Evolutionary conservation across 352 stramenopile species (phyloP).

Genomic region (Pythium periplocum): DNA sequence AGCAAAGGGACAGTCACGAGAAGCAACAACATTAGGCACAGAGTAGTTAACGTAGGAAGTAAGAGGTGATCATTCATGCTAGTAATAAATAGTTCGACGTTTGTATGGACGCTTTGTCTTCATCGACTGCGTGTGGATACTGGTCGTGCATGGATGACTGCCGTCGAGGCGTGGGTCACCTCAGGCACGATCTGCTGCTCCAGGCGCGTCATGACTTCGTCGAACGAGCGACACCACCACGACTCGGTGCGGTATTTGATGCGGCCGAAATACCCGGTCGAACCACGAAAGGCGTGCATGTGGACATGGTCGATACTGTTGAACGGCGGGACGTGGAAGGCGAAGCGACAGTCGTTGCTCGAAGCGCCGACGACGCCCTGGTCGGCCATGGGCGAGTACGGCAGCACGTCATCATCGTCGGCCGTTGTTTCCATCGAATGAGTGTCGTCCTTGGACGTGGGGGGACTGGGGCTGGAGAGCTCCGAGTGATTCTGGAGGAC

Average conservation of each 20-base stretch:
- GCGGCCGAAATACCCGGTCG: conserved; percentile 43
- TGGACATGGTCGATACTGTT: conserved; percentile 27
- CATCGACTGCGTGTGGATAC: too few relatives aligned
- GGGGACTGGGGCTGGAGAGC: too few relatives aligned
- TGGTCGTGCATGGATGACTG: too few relatives aligned
- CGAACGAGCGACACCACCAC: conserved; percentile 80
- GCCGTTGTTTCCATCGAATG: too few relatives aligned
- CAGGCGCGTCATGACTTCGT: conserved; percentile 50
- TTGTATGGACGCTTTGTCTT: too few relatives aligned
- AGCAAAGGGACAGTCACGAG: neutral
- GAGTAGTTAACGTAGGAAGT: too few relatives aligned
- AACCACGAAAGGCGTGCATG: conserved; percentile 23
- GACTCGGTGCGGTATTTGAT: conserved; percentile 82
- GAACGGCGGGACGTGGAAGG: conserved; percentile 50
- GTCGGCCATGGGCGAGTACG: neutral
- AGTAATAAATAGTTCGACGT: too few relatives aligned
- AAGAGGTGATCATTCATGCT: too few relatives aligned
- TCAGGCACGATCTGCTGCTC: conserved; percentile 8
- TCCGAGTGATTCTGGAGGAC: conserved; percentile 21
- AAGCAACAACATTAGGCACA: too few relatives aligned
- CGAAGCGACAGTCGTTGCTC: conserved; percentile 12
- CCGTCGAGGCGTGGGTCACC: neutral
- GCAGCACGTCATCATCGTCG: neutral
- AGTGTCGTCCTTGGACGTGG: too few relatives aligned
- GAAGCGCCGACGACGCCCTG: conserved; percentile 1